Conservation (phyloP, 441 rosid genomes). For the Caryocar brasiliense region DNA sequence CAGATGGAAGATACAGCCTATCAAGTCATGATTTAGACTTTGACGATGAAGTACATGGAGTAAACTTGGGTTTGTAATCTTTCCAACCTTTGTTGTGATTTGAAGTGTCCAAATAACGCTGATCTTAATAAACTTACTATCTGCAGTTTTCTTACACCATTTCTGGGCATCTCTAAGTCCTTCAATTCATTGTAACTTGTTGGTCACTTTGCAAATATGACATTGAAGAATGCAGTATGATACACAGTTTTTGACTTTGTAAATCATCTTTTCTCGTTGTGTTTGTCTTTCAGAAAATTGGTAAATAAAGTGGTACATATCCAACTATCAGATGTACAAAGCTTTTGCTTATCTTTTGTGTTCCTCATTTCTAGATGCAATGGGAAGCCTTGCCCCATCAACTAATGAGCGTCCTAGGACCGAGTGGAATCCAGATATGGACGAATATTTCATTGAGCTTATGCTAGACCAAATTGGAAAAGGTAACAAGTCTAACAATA, state of each 20-base stretch:
- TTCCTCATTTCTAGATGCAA: constrained; percentile 31
- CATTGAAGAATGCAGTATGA: no score
- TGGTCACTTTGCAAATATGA: neutral
- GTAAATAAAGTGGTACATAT: neutral
- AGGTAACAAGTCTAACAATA: constrained; percentile 48
- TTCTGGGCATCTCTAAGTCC: no score
- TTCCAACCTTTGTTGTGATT: neutral
- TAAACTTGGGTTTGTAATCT: constrained; percentile 38
- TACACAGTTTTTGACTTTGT: no score
- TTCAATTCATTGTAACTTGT: no score
- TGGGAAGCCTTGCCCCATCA: constrained; percentile 14
- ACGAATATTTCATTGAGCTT: constrained; percentile 61
- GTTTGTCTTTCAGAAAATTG: neutral
- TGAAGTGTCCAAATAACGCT: neutral
- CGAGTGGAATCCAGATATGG: constrained; percentile 73
- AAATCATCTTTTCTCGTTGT: neutral
- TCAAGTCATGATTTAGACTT: constrained; percentile 81
- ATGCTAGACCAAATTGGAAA: constrained; percentile 67
- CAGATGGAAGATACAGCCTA: constrained; percentile 88
- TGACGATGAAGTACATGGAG: constrained; percentile 55
- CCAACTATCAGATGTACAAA: neutral
- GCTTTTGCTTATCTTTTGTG: neutral
- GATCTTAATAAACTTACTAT: neutral
- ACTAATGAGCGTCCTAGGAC: constrained; percentile 49
- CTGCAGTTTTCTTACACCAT: no score